Conservation (phyloP, 345 rosid species). For the Toxicodendron radicans region DNA sequence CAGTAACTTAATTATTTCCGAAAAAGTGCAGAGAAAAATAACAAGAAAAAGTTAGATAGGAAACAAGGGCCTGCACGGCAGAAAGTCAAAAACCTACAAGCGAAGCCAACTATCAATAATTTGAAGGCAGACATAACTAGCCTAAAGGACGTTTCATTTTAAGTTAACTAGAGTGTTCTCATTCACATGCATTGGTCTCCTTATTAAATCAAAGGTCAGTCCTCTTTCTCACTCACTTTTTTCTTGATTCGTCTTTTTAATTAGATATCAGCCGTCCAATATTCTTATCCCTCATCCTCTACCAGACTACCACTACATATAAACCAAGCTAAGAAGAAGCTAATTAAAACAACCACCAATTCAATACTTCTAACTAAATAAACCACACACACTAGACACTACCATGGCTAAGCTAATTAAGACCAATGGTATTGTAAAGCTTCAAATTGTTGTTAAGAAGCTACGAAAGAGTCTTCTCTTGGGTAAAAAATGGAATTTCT, state of each 20-base stretch:
- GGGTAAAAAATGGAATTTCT: constrained; percentile 19
- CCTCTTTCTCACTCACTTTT: neutral
- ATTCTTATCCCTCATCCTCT: neutral
- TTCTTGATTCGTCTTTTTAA: neutral
- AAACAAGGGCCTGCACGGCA: neutral
- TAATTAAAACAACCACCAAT: neutral
- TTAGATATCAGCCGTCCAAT: neutral
- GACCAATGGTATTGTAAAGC: constrained; percentile 36
- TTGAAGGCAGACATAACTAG: constrained; percentile 22
- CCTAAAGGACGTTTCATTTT: constrained; percentile 28
- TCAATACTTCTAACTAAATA: neutral
- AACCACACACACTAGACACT: too few species aligned
- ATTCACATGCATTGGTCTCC: constrained; percentile 36
- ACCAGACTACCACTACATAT: neutral
- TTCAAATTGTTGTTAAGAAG: constrained; percentile 30
- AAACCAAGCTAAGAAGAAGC: neutral
- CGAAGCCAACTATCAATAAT: constrained; percentile 4
- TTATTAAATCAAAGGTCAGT: neutral
- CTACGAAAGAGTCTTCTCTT: constrained; percentile 32
- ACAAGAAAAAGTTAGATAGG: neutral
- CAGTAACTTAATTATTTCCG: too few species aligned
- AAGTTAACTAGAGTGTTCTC: constrained; percentile 9
- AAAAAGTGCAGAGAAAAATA: neutral
- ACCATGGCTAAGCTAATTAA: constrained; percentile 25
- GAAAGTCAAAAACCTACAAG: too few species aligned